Percentiles rank a stretch among this genome's conserved stretches.
Conservation (phyloP, 768 basidiomycete genomes). For the Pleurotus giganteus region DNA sequence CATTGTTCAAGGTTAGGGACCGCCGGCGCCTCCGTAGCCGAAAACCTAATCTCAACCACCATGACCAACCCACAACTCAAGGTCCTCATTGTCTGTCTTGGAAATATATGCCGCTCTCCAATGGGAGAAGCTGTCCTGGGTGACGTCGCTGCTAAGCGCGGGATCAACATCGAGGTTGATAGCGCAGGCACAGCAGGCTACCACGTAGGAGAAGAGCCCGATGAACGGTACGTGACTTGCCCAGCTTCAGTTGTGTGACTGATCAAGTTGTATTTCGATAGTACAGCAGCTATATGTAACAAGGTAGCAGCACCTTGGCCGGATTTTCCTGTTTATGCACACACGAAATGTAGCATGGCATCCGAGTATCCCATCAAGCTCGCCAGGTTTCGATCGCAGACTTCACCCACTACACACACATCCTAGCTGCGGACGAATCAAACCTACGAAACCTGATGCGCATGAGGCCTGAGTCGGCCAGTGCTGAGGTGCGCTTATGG, state of each 20-base stretch:
- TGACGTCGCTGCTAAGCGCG: conserved; percentile 64
- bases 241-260: conserved; percentile 1
- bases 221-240: conserved; percentile 56
- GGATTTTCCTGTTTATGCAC: not conserved
- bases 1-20: conserved; percentile 36
- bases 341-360: conserved; percentile 50
- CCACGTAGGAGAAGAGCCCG: conserved; percentile 82
- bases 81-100: conserved; percentile 73
- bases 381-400: conserved; percentile 67
- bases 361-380: conserved; percentile 69
- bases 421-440: conserved; percentile 79
- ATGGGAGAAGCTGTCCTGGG: conserved; percentile 89
- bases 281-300: conserved; percentile 68
- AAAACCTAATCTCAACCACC: conserved; percentile 1
- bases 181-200: conserved; percentile 86
- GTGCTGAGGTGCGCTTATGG: conserved; percentile 73
- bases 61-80: conserved; percentile 32
- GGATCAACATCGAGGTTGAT: conserved; percentile 68
- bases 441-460: conserved; percentile 66
- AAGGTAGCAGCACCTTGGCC: conserved; percentile 45
- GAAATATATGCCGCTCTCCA: conserved; percentile 87
- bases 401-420: conserved; percentile 76
- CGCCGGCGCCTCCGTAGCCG: conserved; percentile 4
- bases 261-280: conserved; percentile 1
- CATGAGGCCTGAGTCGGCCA: conserved; percentile 47